A percentile compares a stretch with the other conserved stretches of the same genome.
phyloP scores from a whole-genome alignment of 2,329 filamentous ascomycete species.

The Neurospora crassa region DNA sequence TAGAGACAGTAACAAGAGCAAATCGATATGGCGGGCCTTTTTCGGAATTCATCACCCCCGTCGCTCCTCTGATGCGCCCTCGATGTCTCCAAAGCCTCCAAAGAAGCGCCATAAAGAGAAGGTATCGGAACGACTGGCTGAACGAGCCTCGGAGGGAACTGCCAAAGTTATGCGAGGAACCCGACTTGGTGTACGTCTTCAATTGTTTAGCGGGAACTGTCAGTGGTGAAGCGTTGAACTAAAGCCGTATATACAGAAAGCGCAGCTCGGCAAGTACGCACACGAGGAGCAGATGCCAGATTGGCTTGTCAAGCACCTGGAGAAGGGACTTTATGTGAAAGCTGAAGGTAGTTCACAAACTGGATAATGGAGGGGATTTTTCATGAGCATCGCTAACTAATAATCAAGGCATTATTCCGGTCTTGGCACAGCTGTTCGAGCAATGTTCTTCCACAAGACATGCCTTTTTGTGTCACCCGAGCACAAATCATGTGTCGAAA shows the following conservation, averaged over 20 bases:
- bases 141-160: background rate
- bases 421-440: slow-evolving; percentile 53
- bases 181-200: slow-evolving; percentile 16
- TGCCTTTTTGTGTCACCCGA: slow-evolving; percentile 71
- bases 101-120: background rate
- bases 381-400: slow-evolving; percentile 28
- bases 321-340: slow-evolving; percentile 46
- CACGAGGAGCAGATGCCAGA: slow-evolving; percentile 66
- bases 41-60: background rate
- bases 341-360: slow-evolving; percentile 34
- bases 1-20: background rate
- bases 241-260: slow-evolving; percentile 25
- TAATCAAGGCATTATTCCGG: slow-evolving; percentile 44
- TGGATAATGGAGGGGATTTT: background rate
- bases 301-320: slow-evolving; percentile 54
- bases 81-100: background rate
- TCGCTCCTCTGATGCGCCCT: background rate
- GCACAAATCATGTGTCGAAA: slow-evolving; percentile 72
- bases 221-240: background rate
- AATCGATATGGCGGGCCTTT: background rate
- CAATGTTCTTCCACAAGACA: slow-evolving; percentile 54
- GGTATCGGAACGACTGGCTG: background rate
- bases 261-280: slow-evolving; percentile 62
- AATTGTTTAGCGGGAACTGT: background rate
- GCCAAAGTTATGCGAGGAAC: slow-evolving; percentile 5